Conservation (phyloP, 805 yeast genomes). For the Pichia sporocuriosa region DNA sequence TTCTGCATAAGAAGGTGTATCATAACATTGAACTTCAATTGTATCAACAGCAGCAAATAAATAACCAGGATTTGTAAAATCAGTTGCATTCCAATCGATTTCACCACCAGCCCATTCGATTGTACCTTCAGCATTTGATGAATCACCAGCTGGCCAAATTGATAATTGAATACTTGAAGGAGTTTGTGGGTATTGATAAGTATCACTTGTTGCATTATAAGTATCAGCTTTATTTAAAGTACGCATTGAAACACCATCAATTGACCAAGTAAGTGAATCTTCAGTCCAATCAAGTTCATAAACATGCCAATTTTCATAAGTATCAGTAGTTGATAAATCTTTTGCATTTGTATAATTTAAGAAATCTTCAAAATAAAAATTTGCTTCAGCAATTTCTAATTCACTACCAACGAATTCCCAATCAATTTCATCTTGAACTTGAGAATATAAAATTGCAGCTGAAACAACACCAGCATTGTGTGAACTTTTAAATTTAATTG, state of each 20-base stretch:
- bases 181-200: constrained; percentile 61
- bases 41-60: constrained; percentile 59
- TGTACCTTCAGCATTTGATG: constrained; percentile 52
- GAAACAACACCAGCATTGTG: constrained; percentile 75
- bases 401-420: constrained; percentile 78
- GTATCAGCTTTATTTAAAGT: constrained; percentile 56
- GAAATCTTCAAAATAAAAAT: constrained; percentile 72
- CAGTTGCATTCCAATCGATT: constrained; percentile 75
- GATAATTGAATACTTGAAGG: constrained; percentile 69
- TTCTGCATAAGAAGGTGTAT: constrained; percentile 53
- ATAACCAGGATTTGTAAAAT: constrained; percentile 73
- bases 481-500: constrained; percentile 65
- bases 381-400: constrained; percentile 61
- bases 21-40: constrained; percentile 62
- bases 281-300: constrained; percentile 80
- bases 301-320: constrained; percentile 64
- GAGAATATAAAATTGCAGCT: constrained; percentile 74
- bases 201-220: constrained; percentile 52
- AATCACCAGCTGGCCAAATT: constrained; percentile 71
- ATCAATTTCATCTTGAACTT: constrained; percentile 88
- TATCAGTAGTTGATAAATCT: constrained; percentile 39
- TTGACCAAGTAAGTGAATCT: constrained; percentile 60
- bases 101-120: constrained; percentile 84
- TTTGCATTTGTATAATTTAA: constrained; percentile 58
- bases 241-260: constrained; percentile 66